phyloP scores from a whole-genome alignment of 192 early-diverging fungal genomes.

The Martensiomyces pterosporus region DNA sequence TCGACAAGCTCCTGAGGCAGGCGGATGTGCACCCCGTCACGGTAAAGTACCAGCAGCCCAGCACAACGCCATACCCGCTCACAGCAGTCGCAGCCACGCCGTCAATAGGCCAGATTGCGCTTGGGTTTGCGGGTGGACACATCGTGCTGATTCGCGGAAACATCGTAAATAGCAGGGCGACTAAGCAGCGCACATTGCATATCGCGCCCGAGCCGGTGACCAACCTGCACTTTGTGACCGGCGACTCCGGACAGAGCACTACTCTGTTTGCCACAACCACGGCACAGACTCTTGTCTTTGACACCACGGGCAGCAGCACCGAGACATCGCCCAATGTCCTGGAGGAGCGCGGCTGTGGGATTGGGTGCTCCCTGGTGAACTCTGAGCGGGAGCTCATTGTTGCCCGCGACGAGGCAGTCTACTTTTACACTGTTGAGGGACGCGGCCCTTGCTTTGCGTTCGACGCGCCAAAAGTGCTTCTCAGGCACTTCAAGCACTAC shows the following conservation, averaged over 20 bases:
- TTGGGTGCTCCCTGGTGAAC: constrained; percentile 69
- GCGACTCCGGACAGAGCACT: constrained; percentile 10
- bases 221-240: constrained; percentile 51
- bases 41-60: constrained; percentile 34
- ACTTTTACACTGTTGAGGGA: constrained; percentile 88
- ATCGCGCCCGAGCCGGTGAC: constrained; percentile 82
- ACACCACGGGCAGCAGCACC: constrained; percentile 34
- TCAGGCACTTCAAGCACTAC: constrained; percentile 32
- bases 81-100: constrained; percentile 51
- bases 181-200: constrained; percentile 77
- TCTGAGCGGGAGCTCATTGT: constrained; percentile 77
- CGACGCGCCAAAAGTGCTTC: constrained; percentile 55
- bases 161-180: constrained; percentile 69
- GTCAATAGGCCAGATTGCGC: constrained; percentile 78
- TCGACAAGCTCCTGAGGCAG: constrained; percentile 37
- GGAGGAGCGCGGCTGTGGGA: constrained; percentile 79
- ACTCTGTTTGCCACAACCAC: constrained; percentile 39
- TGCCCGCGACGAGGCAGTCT: constrained; percentile 85
- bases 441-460: constrained; percentile 89
- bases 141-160: constrained; percentile 82
- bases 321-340: constrained; percentile 53
- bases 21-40: constrained; percentile 35
- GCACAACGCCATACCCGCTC: constrained; percentile 39
- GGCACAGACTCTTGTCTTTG: constrained; percentile 38
- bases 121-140: constrained; percentile 89